Evolutionary conservation across 177 flowering plant species (phyloP), one percentile per base, ranked within the genome.

Genomic region (Telopea speciosissima): DNA sequence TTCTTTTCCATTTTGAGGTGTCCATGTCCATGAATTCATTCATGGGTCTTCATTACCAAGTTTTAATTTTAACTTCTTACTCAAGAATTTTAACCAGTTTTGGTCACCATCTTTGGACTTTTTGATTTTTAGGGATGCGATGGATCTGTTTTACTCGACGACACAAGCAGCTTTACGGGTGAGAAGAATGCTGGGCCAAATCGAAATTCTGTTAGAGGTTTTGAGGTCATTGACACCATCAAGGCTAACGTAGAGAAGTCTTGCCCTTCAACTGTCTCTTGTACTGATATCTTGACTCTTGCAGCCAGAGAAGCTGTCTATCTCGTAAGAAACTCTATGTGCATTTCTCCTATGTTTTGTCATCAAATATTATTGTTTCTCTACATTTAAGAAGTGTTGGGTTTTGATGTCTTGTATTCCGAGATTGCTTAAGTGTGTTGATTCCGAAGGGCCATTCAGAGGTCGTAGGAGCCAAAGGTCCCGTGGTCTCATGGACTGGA

Each of bases 261-360:
- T 62, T 89, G 95, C 77, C 97, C 94, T 9, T 78, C 78, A 8
- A 85, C 84, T 21, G 95, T 91, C 64, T 91, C 97, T 49, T 91
- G 97, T 71, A 63, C 89, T 72, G 94, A 91, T 74, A 84, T 89
- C 62, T 13, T 91, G 7, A 73, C 93, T 76, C 87, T 91, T 21
- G 87, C 87, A 42, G 82, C 87, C 52, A 83, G 92, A 79, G 94
- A 87, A 0, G 85, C 92, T 22, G 87, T 87, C 42, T 71, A 3
- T 61, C 68, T 85, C n/a, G 94, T 88, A 85, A 81, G 82, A 25
- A 74, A 64, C 66, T 76, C 73, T 49, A 49, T 49, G 19, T 49
- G 13, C 19, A 49, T 49, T n/a, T n/a, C 19, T 49, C 17, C 54
- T 49, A 49, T 49, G 54, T 13, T 49, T 31, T 31, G 3, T 31